Conservation (phyloP, 176 grass and related monocot species). For the Musa itinerans region DNA sequence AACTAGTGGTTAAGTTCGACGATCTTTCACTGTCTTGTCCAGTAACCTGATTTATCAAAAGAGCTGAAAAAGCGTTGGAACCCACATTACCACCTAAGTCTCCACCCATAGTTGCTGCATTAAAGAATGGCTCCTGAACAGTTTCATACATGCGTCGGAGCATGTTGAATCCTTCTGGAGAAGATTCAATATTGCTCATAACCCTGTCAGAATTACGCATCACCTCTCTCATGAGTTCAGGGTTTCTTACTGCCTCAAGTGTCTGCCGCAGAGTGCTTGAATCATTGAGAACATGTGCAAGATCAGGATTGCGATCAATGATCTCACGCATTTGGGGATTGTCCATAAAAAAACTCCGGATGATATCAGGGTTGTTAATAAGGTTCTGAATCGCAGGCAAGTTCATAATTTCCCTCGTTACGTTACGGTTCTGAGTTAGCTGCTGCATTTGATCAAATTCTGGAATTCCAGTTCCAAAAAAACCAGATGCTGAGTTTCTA, state of each 20-base stretch:
- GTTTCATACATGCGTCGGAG: slow-evolving; percentile 98
- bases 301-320: slow-evolving; percentile 89
- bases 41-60: slow-evolving; percentile 60
- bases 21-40: slow-evolving; percentile 43
- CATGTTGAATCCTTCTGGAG: slow-evolving; percentile 99
- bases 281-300: slow-evolving; percentile 96
- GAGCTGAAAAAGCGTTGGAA: slow-evolving; percentile 81
- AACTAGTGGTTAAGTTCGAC: slow-evolving; percentile 36
- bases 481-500: slow-evolving; percentile 31
- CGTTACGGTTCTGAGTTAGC: slow-evolving; percentile 86
- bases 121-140: slow-evolving; percentile 91
- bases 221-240: slow-evolving; percentile 99
- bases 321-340: slow-evolving; percentile 96
- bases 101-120: slow-evolving; percentile 74
- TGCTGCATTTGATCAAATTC: slow-evolving; percentile 86
- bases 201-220: slow-evolving; percentile 97
- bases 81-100: slow-evolving; percentile 37
- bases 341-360: slow-evolving; percentile 94
- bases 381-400: slow-evolving; percentile 80
- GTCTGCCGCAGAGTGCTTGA: slow-evolving; percentile 84
- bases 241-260: slow-evolving; percentile 87
- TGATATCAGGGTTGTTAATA: slow-evolving; percentile 90
- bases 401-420: slow-evolving; percentile 99
- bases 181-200: slow-evolving; percentile 96
- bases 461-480: slow-evolving; percentile 52